These are phyloP conservation scores for Cladosporium sp. DNA, from an alignment of 2,329 filamentous ascomycete genomes.

Conservation along the genomic window DNA sequence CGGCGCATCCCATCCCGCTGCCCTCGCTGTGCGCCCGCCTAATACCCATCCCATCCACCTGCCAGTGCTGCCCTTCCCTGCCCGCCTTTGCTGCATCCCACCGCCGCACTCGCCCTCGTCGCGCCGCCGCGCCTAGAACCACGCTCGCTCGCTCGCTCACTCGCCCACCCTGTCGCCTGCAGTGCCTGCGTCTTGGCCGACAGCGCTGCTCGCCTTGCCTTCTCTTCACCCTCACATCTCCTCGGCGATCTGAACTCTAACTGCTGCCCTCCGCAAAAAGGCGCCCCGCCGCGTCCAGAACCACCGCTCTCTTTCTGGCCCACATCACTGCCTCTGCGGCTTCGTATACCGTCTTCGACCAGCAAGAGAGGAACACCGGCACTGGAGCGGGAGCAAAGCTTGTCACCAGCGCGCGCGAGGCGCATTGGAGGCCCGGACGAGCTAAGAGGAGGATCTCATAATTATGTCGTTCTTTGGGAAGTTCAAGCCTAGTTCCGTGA, in stretches of 20 bases:
- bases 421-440: conserved; percentile 7
- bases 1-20: too few relatives aligned
- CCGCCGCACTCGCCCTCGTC: neutral
- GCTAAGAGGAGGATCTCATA: conserved; percentile 1
- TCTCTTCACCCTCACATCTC: conserved; percentile 2
- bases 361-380: neutral
- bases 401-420: conserved; percentile 8
- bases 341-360: neutral
- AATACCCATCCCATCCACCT: too few relatives aligned
- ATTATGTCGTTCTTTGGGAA: conserved; percentile 50
- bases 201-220: neutral
- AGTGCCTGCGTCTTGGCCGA: conserved; percentile 7
- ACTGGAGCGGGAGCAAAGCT: neutral
- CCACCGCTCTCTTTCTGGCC: neutral
- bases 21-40: too few relatives aligned
- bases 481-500: conserved; percentile 45
- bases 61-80: too few relatives aligned
- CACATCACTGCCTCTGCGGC: neutral
- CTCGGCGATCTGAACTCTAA: neutral
- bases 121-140: conserved; percentile 1
- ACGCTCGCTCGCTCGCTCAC: neutral
- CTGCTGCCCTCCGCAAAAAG: neutral
- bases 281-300: neutral
- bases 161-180: neutral
- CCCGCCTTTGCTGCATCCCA: too few relatives aligned